A percentile compares a stretch with the other conserved stretches of the same genome.
Evolutionary conservation across 169 alveolate species (phyloP).

Genomic region (Ichthyophthirius multifiliis): DNA sequence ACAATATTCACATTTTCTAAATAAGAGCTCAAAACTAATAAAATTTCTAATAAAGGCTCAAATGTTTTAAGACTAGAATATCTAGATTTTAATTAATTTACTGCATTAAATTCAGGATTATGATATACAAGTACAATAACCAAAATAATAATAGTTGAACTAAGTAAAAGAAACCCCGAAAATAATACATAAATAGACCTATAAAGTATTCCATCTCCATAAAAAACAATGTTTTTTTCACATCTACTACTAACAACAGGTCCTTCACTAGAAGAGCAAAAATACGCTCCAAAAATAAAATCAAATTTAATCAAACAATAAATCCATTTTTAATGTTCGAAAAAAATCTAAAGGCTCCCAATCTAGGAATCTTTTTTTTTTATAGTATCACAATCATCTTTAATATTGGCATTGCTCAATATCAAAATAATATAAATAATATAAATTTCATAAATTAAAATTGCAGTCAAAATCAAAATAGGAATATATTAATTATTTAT

Average conservation of each 20-base stretch:
- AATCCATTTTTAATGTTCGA: constrained; percentile 1
- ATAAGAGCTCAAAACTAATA: background rate
- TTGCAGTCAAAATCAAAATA: background rate
- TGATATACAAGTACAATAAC: background rate
- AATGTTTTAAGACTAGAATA: background rate
- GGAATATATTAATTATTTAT: background rate
- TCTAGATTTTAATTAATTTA: background rate
- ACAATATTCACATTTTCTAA: background rate
- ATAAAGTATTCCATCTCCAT: background rate
- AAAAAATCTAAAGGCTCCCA: background rate
- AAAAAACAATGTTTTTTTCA: background rate
- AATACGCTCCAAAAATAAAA: background rate
- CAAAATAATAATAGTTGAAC: background rate
- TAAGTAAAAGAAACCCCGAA: background rate
- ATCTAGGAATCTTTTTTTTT: background rate
- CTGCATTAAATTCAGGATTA: constrained; percentile 7
- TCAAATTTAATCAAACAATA: background rate
- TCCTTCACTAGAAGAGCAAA: background rate
- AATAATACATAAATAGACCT: background rate
- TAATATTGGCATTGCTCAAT: background rate
- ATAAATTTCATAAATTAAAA: background rate
- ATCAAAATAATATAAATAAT: background rate
- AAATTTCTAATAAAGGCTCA: background rate
- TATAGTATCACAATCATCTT: constrained; percentile 4
- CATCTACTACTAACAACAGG: background rate